phyloP scores from a whole-genome alignment of 2,329 filamentous ascomycete species.

The Alternaria ethzedia region DNA sequence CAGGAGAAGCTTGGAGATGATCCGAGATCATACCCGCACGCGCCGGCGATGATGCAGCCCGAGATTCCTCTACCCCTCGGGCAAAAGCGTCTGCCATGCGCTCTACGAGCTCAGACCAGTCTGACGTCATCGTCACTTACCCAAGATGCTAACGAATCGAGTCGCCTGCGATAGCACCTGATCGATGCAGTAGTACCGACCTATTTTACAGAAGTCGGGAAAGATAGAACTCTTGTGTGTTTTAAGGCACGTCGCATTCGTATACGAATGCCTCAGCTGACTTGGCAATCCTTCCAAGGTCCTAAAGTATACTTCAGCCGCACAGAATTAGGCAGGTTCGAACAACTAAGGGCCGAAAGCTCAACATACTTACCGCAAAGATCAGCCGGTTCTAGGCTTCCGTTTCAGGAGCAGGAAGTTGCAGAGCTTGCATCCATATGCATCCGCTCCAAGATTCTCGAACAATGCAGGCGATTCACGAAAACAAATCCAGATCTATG shows the following conservation, averaged over 20 bases:
- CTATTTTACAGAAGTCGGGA: neutral
- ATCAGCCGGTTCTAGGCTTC: neutral
- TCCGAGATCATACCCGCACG: neutral
- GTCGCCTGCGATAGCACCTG: neutral
- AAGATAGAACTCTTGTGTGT: neutral
- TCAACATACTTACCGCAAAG: neutral
- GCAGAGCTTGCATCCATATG: neutral
- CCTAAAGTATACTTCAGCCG: neutral
- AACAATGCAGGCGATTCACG: neutral
- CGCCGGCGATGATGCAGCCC: neutral
- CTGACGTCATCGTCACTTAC: neutral
- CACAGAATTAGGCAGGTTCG: neutral
- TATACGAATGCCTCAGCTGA: neutral
- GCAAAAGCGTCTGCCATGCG: neutral
- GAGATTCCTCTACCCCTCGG: neutral
- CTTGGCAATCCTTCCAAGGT: neutral
- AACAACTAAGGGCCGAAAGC: neutral
- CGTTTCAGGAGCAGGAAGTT: neutral
- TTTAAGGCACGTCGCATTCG: neutral
- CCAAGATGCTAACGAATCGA: neutral
- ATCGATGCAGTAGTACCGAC: neutral
- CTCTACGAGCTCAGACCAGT: neutral
- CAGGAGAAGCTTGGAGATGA: neutral
- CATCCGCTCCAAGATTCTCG: neutral
- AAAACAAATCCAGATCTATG: neutral